Conservation (phyloP, 768 basidiomycete species). For the Grammothele lineata region DNA sequence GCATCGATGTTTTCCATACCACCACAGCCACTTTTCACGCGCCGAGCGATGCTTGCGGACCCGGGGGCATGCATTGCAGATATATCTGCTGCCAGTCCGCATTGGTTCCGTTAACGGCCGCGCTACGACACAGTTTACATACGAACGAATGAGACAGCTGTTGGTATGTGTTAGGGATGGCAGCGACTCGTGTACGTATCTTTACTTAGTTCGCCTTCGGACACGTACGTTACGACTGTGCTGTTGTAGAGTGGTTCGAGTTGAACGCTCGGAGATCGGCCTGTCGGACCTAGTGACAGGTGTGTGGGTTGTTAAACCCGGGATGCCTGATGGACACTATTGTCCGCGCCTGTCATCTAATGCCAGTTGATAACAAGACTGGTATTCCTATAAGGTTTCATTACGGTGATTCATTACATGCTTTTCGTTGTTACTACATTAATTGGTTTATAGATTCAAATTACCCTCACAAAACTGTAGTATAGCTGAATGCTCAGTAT, state of each 20-base stretch:
- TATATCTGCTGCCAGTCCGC: slow-evolving; percentile 18
- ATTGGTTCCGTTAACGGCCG: slow-evolving; percentile 16
- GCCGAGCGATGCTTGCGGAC: slow-evolving; percentile 26
- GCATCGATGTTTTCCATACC: background rate
- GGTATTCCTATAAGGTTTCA: too few species aligned
- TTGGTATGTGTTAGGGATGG: slow-evolving; percentile 17
- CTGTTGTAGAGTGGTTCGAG: background rate
- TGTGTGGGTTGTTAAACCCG: background rate
- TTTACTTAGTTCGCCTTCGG: slow-evolving; percentile 18
- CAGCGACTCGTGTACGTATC: slow-evolving; percentile 15
- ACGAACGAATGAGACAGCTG: background rate
- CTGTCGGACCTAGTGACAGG: background rate
- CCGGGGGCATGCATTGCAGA: slow-evolving; percentile 24
- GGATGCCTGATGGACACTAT: too few species aligned
- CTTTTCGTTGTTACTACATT: too few species aligned
- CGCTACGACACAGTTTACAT: slow-evolving; percentile 25
- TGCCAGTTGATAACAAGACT: too few species aligned
- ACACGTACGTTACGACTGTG: slow-evolving; percentile 21
- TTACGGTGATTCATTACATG: too few species aligned
- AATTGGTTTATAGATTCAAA: too few species aligned
- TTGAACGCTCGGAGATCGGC: background rate
- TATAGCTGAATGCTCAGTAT: too few species aligned
- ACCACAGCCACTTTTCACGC: slow-evolving; percentile 17
- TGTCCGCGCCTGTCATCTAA: too few species aligned
- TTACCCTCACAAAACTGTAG: too few species aligned